Percentiles rank a stretch among this genome's conserved stretches.
Evolutionary conservation across 2,329 filamentous ascomycete species (phyloP).

Genomic region (Elsinoe arachidis): DNA sequence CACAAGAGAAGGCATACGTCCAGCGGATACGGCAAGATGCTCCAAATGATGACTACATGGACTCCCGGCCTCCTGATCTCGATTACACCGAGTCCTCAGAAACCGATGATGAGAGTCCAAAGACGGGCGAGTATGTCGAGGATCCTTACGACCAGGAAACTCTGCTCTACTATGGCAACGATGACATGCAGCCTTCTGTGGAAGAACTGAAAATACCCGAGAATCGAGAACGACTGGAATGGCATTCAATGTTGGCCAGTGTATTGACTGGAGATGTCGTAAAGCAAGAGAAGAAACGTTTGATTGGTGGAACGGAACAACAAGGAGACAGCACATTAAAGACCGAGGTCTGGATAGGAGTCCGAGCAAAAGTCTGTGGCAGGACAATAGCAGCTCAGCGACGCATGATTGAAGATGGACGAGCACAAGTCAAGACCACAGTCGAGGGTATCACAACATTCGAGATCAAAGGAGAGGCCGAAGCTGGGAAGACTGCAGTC

Average conservation of each 20-base stretch:
- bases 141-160: constrained; percentile 87
- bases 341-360: constrained; percentile 75
- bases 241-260: constrained; percentile 95
- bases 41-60: constrained; percentile 55
- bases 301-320: constrained; percentile 73
- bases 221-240: constrained; percentile 85
- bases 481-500: constrained; percentile 77
- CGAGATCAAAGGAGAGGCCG: constrained; percentile 85
- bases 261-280: constrained; percentile 95
- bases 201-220: constrained; percentile 84
- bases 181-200: constrained; percentile 76
- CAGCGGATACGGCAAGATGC: constrained; percentile 80
- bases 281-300: constrained; percentile 90
- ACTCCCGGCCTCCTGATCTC: constrained; percentile 57
- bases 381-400: constrained; percentile 75
- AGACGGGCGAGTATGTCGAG: constrained; percentile 74
- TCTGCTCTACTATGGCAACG: constrained; percentile 84
- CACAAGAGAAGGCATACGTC: constrained; percentile 90
- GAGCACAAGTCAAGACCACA: constrained; percentile 60
- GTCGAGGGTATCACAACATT: constrained; percentile 89
- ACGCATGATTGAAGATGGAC: constrained; percentile 78
- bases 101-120: constrained; percentile 82
- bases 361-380: constrained; percentile 75
- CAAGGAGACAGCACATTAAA: constrained; percentile 61
- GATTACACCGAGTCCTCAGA: constrained; percentile 67